These are phyloP conservation scores for Alternaria triticimaculans DNA, from an alignment of 2,329 filamentous ascomycete species.

Conservation along the genomic window DNA sequence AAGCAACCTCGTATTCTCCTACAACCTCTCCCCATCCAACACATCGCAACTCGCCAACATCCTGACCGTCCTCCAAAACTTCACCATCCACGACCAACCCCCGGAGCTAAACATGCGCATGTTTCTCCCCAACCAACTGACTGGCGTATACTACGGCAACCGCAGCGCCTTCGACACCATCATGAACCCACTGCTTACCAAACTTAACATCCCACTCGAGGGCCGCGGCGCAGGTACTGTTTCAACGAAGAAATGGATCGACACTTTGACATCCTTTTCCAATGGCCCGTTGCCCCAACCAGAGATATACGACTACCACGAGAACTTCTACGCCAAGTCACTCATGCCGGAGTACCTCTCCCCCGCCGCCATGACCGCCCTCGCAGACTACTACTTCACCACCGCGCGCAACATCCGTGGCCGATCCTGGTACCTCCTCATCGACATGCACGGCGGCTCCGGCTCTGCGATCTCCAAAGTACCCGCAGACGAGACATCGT, in stretches of 20 bases:
- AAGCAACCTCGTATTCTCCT: slow-evolving; percentile 33
- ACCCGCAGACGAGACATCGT: slow-evolving; percentile 22
- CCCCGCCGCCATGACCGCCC: slow-evolving; percentile 22
- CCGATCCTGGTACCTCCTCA: slow-evolving; percentile 34
- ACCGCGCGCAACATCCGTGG: slow-evolving; percentile 21
- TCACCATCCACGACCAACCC: slow-evolving; percentile 29
- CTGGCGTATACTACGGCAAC: slow-evolving; percentile 36
- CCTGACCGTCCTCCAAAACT: slow-evolving; percentile 31
- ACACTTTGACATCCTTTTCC: slow-evolving; percentile 30
- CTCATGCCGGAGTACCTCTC: slow-evolving; percentile 32
- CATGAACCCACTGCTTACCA: slow-evolving; percentile 30
- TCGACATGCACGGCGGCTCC: slow-evolving; percentile 37
- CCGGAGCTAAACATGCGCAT: slow-evolving; percentile 38
- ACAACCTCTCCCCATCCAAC: slow-evolving; percentile 23
- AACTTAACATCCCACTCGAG: slow-evolving; percentile 18
- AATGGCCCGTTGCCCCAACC: slow-evolving; percentile 27
- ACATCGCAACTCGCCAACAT: slow-evolving; percentile 22
- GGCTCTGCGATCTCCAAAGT: slow-evolving; percentile 16
- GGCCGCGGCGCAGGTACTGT: slow-evolving; percentile 5
- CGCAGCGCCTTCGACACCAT: slow-evolving; percentile 29
- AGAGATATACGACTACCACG: slow-evolving; percentile 31
- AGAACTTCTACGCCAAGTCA: slow-evolving; percentile 39
- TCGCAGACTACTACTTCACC: slow-evolving; percentile 32
- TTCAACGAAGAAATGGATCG: slow-evolving; percentile 20
- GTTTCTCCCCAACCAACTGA: slow-evolving; percentile 24